phyloP scores from a whole-genome alignment of 2,329 filamentous ascomycete genomes.

The Neurospora crassa region DNA sequence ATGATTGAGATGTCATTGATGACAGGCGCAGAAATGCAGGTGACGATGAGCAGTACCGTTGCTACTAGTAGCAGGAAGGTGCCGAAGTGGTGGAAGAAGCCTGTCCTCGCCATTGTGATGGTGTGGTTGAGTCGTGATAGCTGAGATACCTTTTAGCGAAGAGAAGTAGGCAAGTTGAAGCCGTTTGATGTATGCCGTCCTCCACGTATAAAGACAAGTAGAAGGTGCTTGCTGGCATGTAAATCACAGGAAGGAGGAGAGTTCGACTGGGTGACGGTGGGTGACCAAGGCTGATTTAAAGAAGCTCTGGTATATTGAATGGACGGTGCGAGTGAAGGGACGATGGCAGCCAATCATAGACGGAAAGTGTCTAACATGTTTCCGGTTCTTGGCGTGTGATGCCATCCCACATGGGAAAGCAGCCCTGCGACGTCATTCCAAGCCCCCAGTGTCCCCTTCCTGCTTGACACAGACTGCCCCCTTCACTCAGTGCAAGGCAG shows the following conservation, averaged over 20 bases:
- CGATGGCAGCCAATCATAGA: neutral
- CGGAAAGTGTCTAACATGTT: neutral
- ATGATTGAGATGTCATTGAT: conserved; percentile 45
- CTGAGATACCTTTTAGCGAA: neutral
- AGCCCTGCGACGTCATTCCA: neutral
- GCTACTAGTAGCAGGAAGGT: conserved; percentile 47
- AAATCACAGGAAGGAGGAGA: neutral
- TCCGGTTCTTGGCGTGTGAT: conserved; percentile 3
- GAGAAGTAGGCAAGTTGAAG: neutral
- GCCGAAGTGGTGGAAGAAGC: conserved; percentile 46
- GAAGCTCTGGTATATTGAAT: neutral
- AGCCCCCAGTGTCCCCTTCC: neutral
- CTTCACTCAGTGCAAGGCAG: neutral
- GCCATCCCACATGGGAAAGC: neutral
- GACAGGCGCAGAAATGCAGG: conserved; percentile 49
- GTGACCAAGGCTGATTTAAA: neutral
- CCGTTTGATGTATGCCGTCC: neutral
- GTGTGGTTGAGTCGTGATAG: conserved; percentile 2
- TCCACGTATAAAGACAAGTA: neutral
- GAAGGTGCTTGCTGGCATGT: neutral
- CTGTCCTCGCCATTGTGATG: conserved; percentile 36
- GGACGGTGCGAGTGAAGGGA: neutral
- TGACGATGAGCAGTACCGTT: conserved; percentile 46
- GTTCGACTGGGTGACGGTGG: neutral
- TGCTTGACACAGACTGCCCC: neutral